Evolutionary conservation across 805 yeast genomes (phyloP).

Genomic region (Saccharomycopsis selenospora): DNA sequence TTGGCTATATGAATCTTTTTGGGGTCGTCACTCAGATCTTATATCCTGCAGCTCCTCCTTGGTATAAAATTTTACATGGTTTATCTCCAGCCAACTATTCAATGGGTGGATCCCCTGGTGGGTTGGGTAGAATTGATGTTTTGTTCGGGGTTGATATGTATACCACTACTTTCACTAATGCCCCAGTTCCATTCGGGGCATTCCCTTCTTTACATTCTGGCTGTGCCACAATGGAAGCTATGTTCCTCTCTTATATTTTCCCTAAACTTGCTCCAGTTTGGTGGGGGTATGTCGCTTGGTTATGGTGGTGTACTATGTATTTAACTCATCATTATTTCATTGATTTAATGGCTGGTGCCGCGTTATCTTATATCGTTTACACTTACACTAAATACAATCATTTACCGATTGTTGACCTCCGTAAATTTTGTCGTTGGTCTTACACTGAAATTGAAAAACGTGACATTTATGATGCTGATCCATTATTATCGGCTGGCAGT

Average conservation of each 20-base stretch:
- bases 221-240: slow-evolving; percentile 87
- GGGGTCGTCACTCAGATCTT: slow-evolving; percentile 79
- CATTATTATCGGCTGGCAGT: slow-evolving; percentile 4
- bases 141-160: slow-evolving; percentile 76
- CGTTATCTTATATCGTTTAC: slow-evolving; percentile 55
- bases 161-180: slow-evolving; percentile 68
- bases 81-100: slow-evolving; percentile 83
- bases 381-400: slow-evolving; percentile 53
- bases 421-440: slow-evolving; percentile 63
- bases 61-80: slow-evolving; percentile 86
- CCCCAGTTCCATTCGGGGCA: slow-evolving; percentile 94
- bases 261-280: slow-evolving; percentile 63
- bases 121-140: slow-evolving; percentile 78
- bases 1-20: slow-evolving; percentile 86
- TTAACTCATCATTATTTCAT: slow-evolving; percentile 94
- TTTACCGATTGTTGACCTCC: slow-evolving; percentile 53
- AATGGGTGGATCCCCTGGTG: slow-evolving; percentile 95
- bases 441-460: slow-evolving; percentile 36
- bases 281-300: slow-evolving; percentile 76
- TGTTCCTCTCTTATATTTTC: slow-evolving; percentile 76
- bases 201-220: slow-evolving; percentile 86
- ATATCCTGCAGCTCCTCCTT: slow-evolving; percentile 95
- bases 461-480: slow-evolving; percentile 16
- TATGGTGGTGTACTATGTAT: slow-evolving; percentile 99
- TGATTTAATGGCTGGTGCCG: slow-evolving; percentile 92